Percentiles rank a stretch among this genome's conserved stretches.
phyloP scores from a whole-genome alignment of 495 filamentous ascomycete species.

The Talaromyces stipitatus region DNA sequence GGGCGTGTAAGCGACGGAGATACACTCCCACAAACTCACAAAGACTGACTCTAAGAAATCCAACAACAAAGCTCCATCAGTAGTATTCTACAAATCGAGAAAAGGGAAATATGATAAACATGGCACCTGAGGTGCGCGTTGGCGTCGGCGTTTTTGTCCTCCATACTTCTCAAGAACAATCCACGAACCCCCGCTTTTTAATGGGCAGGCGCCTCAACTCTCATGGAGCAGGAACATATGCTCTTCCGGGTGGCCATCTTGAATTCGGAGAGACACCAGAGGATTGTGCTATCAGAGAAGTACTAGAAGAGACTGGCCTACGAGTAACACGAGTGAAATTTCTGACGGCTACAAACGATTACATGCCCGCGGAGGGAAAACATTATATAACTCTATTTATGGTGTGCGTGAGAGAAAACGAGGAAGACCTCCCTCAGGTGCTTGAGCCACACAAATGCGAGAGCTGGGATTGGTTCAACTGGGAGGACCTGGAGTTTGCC shows the following conservation, averaged over 20 bases:
- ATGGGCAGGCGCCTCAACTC: constrained; percentile 16
- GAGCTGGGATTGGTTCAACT: constrained; percentile 53
- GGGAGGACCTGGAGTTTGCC: constrained; percentile 29
- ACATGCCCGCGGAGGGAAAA: constrained; percentile 43
- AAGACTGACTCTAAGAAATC: not conserved
- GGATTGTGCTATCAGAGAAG: constrained; percentile 54
- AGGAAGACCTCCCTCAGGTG: constrained; percentile 32
- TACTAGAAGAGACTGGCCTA: constrained; percentile 60
- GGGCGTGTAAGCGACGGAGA: not conserved
- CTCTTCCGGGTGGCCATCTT: constrained; percentile 62
- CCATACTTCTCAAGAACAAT: not conserved
- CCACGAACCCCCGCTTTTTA: constrained; percentile 10
- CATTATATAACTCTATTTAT: constrained; percentile 66
- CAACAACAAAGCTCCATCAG: not conserved
- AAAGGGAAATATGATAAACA: not conserved
- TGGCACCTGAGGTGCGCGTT: constrained; percentile 10
- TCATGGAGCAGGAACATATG: constrained; percentile 44
- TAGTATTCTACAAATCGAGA: not conserved
- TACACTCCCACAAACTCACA: not conserved
- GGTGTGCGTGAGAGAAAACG: constrained; percentile 31
- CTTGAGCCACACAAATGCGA: constrained; percentile 61
- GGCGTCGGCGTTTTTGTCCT: constrained; percentile 16
- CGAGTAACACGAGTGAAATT: constrained; percentile 36
- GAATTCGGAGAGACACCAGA: constrained; percentile 54
- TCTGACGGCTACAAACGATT: constrained; percentile 50